Percentiles rank a stretch among this genome's conserved stretches.
phyloP scores from a whole-genome alignment of 139 green algal species.

The Diplosphaera chodatii region DNA sequence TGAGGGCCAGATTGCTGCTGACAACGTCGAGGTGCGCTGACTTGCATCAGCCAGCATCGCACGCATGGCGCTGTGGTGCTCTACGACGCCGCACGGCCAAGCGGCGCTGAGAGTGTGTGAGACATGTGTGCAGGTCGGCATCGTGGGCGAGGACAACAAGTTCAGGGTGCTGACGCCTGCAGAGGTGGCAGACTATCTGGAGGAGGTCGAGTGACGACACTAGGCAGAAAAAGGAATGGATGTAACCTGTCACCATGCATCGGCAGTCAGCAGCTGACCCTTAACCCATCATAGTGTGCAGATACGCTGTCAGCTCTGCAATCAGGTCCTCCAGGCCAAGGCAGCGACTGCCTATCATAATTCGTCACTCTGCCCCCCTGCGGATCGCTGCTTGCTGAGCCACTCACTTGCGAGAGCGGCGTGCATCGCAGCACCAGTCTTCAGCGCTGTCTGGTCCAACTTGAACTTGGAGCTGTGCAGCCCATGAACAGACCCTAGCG shows the following conservation, averaged over 20 bases:
- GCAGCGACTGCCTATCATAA: too few species aligned
- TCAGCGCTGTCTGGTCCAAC: conserved; percentile 70
- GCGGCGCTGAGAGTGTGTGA: too few species aligned
- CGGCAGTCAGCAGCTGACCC: too few species aligned
- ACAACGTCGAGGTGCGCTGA: conserved; percentile 62
- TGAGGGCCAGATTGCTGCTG: conserved; percentile 84
- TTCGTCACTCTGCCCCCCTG: too few species aligned
- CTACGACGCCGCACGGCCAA: too few species aligned
- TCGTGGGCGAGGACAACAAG: conserved; percentile 85
- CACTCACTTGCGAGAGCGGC: conserved; percentile 50
- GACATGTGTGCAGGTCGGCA: conserved; percentile 50
- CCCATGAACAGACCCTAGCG: conserved; percentile 40
- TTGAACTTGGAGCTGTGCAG: conserved; percentile 73
- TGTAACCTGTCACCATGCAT: too few species aligned
- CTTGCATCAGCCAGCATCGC: not conserved
- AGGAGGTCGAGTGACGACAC: conserved; percentile 86
- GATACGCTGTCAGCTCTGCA: too few species aligned
- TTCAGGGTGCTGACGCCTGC: conserved; percentile 87
- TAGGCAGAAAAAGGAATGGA: not conserved
- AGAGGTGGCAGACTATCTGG: conserved; percentile 96
- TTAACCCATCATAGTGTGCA: too few species aligned
- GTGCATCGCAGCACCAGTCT: conserved; percentile 67
- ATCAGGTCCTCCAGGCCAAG: too few species aligned
- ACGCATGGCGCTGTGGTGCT: too few species aligned
- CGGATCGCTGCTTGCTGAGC: too few species aligned